These are phyloP conservation scores for Vicia faba DNA, from an alignment of 306 rosid species.

Conservation along the genomic window DNA sequence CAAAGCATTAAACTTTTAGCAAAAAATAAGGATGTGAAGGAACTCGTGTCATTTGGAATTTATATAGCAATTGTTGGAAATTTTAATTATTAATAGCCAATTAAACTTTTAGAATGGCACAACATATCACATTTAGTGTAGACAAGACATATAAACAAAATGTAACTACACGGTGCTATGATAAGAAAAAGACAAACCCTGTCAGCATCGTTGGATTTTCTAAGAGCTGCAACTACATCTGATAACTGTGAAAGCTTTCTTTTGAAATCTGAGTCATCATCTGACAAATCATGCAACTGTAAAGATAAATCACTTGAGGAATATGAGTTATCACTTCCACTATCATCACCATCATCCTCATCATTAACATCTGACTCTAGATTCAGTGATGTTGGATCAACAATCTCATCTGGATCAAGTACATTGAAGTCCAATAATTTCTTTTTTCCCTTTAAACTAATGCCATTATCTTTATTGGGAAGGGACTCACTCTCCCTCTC, in stretches of 20 bases:
- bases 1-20: conserved; percentile 20
- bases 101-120: conserved; percentile 13
- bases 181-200: conserved; percentile 68
- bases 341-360: conserved; percentile 51
- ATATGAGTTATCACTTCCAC: conserved; percentile 75
- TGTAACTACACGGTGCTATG: conserved; percentile 26
- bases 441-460: too few relatives aligned
- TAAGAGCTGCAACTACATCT: conserved; percentile 83
- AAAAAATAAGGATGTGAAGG: conserved; percentile 19
- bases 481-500: conserved; percentile 43
- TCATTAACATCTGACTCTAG: conserved; percentile 55
- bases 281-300: conserved; percentile 84
- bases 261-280: conserved; percentile 88
- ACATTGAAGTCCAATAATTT: too few relatives aligned
- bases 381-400: conserved; percentile 61
- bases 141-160: conserved; percentile 32
- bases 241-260: conserved; percentile 71
- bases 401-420: too few relatives aligned
- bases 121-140: conserved; percentile 35
- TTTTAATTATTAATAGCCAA: not conserved
- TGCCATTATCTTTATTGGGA: too few relatives aligned
- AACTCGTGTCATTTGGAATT: too few relatives aligned
- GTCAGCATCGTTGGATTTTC: conserved; percentile 84
- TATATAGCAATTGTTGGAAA: conserved; percentile 29
- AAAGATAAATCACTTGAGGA: conserved; percentile 74